These are phyloP conservation scores for Trametes coccinea DNA, from an alignment of 768 basidiomycete species.

Conservation along the genomic window DNA sequence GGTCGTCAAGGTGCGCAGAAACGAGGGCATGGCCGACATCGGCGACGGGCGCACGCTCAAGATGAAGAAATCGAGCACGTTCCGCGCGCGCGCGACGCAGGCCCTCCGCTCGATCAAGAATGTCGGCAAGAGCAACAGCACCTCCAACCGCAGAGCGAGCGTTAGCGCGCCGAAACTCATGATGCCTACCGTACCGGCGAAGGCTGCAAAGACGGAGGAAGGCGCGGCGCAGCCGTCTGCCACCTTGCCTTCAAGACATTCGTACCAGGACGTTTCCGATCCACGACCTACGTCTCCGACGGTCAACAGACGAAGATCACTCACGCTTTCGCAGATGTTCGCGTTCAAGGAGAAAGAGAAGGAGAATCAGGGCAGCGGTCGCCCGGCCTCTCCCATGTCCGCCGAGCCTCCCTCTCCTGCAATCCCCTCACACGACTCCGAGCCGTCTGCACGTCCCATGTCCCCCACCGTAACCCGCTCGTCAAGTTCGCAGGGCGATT, in stretches of 20 bases:
- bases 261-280: constrained; percentile 13
- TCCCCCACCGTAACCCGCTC: constrained; percentile 27
- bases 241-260: constrained; percentile 2
- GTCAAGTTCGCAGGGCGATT: constrained; percentile 14
- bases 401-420: constrained; percentile 15
- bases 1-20: constrained; percentile 36
- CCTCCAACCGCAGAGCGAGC: constrained; percentile 9
- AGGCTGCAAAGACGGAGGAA: not conserved
- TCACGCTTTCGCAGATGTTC: constrained; percentile 33
- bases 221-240: not conserved
- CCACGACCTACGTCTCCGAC: constrained; percentile 26
- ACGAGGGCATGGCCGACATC: constrained; percentile 32
- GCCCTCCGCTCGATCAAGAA: constrained; percentile 40
- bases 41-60: constrained; percentile 21
- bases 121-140: constrained; percentile 26
- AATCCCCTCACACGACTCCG: constrained; percentile 14
- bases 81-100: constrained; percentile 36
- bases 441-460: constrained; percentile 19
- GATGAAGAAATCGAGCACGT: constrained; percentile 36
- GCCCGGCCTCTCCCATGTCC: constrained; percentile 10
- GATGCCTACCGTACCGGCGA: not conserved
- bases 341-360: constrained; percentile 22
- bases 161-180: constrained; percentile 8
- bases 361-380: constrained; percentile 9
- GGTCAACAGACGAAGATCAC: constrained; percentile 27